Percentiles rank a stretch among this genome's conserved stretches.
These are phyloP conservation scores for Penicillium paradoxum DNA, from an alignment of 495 filamentous ascomycete species.

Conservation along the genomic window DNA sequence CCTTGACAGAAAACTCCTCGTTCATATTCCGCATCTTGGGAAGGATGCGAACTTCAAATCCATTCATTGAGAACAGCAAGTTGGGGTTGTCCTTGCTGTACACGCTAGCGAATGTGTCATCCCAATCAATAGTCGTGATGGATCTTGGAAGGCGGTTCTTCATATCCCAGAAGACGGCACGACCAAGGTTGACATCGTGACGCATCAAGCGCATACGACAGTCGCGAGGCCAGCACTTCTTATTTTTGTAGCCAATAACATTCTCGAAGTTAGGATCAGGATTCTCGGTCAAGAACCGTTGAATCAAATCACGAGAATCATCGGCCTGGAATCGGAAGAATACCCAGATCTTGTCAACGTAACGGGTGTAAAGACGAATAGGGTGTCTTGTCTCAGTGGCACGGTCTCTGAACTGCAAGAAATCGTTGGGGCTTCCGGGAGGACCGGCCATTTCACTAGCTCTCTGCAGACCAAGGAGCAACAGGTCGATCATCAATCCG, in stretches of 20 bases:
- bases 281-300: constrained; percentile 96
- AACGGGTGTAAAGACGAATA: constrained; percentile 92
- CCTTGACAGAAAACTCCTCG: constrained; percentile 95
- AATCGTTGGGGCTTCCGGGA: constrained; percentile 95
- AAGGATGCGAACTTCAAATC: constrained; percentile 95
- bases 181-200: constrained; percentile 96
- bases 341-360: constrained; percentile 98
- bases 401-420: constrained; percentile 92
- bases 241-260: constrained; percentile 97
- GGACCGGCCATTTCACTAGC: constrained; percentile 96
- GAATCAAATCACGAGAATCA: constrained; percentile 92
- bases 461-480: constrained; percentile 88
- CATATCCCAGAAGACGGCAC: constrained; percentile 98
- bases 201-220: constrained; percentile 98
- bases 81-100: constrained; percentile 99
- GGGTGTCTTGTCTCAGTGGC: constrained; percentile 89
- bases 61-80: constrained; percentile 94
- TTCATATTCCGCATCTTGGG: constrained; percentile 94
- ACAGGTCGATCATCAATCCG: constrained; percentile 87
- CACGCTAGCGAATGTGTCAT: constrained; percentile 98
- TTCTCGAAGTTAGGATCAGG: constrained; percentile 99
- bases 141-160: constrained; percentile 95
- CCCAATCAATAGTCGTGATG: constrained; percentile 97
- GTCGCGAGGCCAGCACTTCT: constrained; percentile 99
- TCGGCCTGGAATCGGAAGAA: constrained; percentile 92